phyloP scores from a whole-genome alignment of 345 rosid species.

The Citrus trifoliata region DNA sequence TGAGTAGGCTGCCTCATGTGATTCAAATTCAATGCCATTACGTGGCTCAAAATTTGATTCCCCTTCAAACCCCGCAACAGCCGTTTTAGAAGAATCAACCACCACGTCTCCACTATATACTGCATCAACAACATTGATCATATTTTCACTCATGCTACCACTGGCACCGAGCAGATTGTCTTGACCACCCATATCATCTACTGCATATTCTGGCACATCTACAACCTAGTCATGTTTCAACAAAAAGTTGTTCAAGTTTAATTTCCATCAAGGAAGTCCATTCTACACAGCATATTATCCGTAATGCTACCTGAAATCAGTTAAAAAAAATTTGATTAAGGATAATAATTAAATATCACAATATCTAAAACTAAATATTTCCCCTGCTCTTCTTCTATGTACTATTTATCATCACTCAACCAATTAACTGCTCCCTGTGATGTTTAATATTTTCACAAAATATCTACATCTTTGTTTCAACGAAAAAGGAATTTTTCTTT shows the following conservation, averaged over 20 bases:
- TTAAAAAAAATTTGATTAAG: too few species aligned
- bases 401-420: not conserved
- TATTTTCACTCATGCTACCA: conserved; percentile 5
- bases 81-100: conserved; percentile 14
- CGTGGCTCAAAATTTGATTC: conserved; percentile 23
- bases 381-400: not conserved
- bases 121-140: conserved; percentile 13
- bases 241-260: not conserved
- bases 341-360: not conserved
- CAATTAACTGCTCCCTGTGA: not conserved
- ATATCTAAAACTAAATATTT: not conserved
- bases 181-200: conserved; percentile 19
- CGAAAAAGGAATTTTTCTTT: not conserved
- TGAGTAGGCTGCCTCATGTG: conserved; percentile 34
- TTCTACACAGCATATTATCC: not conserved
- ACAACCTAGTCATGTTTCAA: conserved; percentile 12
- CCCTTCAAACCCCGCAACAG: conserved; percentile 19
- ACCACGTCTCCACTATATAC: conserved; percentile 11
- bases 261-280: conserved; percentile 4
- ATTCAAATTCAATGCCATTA: conserved; percentile 35
- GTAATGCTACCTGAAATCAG: conserved; percentile 12
- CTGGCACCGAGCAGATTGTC: conserved; percentile 13
- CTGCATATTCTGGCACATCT: conserved; percentile 3
- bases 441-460: not conserved
- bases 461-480: not conserved